Conservation (phyloP, 495 filamentous ascomycete species). For the Glonium stellatum region DNA sequence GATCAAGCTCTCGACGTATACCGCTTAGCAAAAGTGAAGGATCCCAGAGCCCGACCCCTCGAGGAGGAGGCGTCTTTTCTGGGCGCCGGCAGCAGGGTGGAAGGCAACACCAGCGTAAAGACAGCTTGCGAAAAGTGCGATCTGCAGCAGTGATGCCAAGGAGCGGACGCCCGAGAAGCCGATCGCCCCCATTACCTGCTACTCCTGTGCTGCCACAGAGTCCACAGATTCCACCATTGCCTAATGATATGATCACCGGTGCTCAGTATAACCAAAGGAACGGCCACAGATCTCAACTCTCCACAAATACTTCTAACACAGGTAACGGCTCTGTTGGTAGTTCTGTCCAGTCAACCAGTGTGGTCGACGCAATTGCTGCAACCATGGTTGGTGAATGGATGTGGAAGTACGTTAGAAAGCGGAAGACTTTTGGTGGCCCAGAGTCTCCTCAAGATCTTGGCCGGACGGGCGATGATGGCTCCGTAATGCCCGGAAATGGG, state of each 20-base stretch:
- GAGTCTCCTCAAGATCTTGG: conserved; percentile 56
- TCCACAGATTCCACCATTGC: conserved; percentile 65
- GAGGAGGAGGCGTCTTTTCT: conserved; percentile 27
- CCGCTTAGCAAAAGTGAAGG: conserved; percentile 69
- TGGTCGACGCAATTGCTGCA: conserved; percentile 96
- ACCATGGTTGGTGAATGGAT: conserved; percentile 99
- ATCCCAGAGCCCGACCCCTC: conserved; percentile 67
- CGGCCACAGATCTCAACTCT: conserved; percentile 46
- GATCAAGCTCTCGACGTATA: conserved; percentile 77
- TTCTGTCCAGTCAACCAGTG: conserved; percentile 61
- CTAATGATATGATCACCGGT: conserved; percentile 60
- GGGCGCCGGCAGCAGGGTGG: conserved; percentile 22
- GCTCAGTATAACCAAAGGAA: conserved; percentile 27
- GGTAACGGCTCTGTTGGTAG: conserved; percentile 50
- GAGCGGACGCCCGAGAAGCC: conserved; percentile 27
- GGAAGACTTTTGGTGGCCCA: conserved; percentile 82
- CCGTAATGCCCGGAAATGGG: conserved; percentile 50
- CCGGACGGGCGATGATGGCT: conserved; percentile 39
- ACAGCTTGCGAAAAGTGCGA: conserved; percentile 66
- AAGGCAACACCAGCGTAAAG: conserved; percentile 42
- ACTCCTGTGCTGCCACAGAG: conserved; percentile 39
- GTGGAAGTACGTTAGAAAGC: conserved; percentile 93
- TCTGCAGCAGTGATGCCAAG: conserved; percentile 69
- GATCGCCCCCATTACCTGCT: conserved; percentile 28
- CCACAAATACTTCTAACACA: conserved; percentile 44